Percentiles rank a stretch among this genome's conserved stretches.
Conservation (phyloP, 140 eudicot genomes). For the Bidens hawaiensis region DNA sequence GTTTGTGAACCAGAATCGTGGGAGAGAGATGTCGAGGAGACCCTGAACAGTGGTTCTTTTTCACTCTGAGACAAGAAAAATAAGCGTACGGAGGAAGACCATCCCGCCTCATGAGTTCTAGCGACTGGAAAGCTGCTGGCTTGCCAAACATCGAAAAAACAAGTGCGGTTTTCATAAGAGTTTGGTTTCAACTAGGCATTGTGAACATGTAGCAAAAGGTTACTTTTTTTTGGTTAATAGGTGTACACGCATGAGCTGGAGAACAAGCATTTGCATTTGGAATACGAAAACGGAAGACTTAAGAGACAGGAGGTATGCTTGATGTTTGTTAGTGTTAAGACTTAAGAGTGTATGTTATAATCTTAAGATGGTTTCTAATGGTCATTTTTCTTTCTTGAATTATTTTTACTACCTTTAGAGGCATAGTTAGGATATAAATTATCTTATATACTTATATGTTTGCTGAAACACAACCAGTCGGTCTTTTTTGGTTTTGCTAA, state of each 20-base stretch:
- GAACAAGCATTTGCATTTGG: constrained; percentile 71
- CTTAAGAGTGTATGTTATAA: too few species aligned
- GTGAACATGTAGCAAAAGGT: constrained; percentile 1
- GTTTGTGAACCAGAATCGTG: too few species aligned
- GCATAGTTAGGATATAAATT: too few species aligned
- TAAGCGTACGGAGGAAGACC: too few species aligned
- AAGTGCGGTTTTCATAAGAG: constrained; percentile 29
- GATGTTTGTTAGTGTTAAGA: too few species aligned
- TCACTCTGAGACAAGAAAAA: too few species aligned
- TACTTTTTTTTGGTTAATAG: constrained; percentile 32
- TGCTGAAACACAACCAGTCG: not conserved
- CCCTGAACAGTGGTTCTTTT: too few species aligned
- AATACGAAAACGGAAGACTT: constrained; percentile 81
- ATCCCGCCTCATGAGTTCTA: too few species aligned
- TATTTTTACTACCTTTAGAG: too few species aligned
- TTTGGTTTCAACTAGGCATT: not conserved
- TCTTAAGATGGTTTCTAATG: too few species aligned
- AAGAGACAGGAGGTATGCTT: constrained; percentile 58
- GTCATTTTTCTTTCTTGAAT: too few species aligned
- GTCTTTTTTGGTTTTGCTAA: not conserved
- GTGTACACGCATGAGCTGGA: constrained; percentile 83
- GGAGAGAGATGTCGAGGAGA: too few species aligned
- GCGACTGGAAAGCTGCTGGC: constrained; percentile 77
- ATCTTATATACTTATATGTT: not conserved
- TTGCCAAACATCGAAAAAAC: constrained; percentile 87